Evolutionary conservation across 306 rosid genomes (phyloP).

Genomic region (Casuarina glauca): DNA sequence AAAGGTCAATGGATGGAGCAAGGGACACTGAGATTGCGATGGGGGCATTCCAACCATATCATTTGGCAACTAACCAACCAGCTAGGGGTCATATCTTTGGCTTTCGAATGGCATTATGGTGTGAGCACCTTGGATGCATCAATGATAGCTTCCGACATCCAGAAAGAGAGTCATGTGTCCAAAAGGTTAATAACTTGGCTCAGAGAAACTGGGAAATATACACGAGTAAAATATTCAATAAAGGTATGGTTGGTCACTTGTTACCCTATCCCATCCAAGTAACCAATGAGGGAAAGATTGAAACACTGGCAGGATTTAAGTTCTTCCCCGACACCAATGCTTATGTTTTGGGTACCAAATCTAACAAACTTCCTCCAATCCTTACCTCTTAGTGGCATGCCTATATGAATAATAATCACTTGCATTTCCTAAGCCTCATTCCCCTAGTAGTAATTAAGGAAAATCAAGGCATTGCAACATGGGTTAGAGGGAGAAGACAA

Average conservation of each 20-base stretch:
- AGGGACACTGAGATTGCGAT: constrained; percentile 90
- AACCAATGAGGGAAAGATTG: constrained; percentile 16
- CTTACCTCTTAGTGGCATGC: constrained; percentile 38
- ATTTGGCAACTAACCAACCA: constrained; percentile 33
- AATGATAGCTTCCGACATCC: constrained; percentile 21
- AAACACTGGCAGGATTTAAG: constrained; percentile 27
- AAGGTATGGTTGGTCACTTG: constrained; percentile 35
- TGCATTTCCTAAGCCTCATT: not conserved
- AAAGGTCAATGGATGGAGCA: constrained; percentile 88
- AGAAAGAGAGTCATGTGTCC: constrained; percentile 27
- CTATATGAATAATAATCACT: not conserved
- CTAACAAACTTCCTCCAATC: constrained; percentile 39
- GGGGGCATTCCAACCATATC: constrained; percentile 79
- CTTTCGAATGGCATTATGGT: constrained; percentile 66
- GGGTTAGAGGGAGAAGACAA: too few species aligned
- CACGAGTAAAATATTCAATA: not conserved
- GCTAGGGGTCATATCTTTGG: constrained; percentile 61
- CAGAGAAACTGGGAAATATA: constrained; percentile 33
- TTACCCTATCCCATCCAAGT: constrained; percentile 51
- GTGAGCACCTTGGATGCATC: constrained; percentile 53
- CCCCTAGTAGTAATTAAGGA: too few species aligned
- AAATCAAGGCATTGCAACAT: too few species aligned
- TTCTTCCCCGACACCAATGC: constrained; percentile 59
- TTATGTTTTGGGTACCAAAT: constrained; percentile 33
- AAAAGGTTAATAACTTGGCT: constrained; percentile 19